Percentiles rank a stretch among this genome's conserved stretches.
Evolutionary conservation across 1,284 basidiomycete genomes (phyloP).

Genomic region (Microbotryum lychnidis-dioicae): DNA sequence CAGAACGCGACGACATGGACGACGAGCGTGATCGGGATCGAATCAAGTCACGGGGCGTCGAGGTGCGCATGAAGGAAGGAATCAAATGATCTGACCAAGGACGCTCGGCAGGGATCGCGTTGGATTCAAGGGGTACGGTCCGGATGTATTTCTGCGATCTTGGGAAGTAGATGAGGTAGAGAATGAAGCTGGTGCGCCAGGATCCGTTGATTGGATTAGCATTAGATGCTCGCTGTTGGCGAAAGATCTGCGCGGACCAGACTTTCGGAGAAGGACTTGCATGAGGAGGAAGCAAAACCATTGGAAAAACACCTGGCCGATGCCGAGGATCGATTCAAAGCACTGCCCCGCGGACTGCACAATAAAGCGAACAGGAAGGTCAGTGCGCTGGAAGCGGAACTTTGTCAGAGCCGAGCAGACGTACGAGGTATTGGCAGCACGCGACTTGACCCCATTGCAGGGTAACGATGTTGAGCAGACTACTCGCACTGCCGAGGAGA

Average conservation of each 20-base stretch:
- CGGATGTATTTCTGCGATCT: conserved; percentile 62
- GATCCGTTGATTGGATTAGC: neutral
- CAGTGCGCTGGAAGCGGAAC: neutral
- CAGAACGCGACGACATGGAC: conserved; percentile 2
- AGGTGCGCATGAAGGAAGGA: conserved; percentile 22
- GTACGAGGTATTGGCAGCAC: conserved; percentile 69
- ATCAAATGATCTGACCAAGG: conserved; percentile 12
- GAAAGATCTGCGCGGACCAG: conserved; percentile 2
- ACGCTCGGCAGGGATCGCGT: conserved; percentile 13
- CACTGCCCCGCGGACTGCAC: conserved; percentile 61
- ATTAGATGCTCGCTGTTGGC: neutral
- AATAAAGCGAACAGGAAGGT: neutral
- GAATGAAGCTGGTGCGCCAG: conserved; percentile 54
- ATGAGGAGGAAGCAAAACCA: conserved; percentile 80
- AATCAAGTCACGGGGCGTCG: conserved; percentile 8
- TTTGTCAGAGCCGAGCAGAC: conserved; percentile 36
- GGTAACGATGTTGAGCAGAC: conserved; percentile 50
- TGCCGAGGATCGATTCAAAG: conserved; percentile 70
- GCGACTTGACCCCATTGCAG: conserved; percentile 79
- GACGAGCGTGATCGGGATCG: conserved; percentile 1
- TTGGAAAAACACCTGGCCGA: conserved; percentile 72
- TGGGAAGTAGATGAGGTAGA: conserved; percentile 91
- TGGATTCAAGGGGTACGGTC: conserved; percentile 15
- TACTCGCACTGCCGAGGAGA: conserved; percentile 31
- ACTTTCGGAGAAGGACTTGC: conserved; percentile 47